phyloP scores from a whole-genome alignment of 305 asterid genomes.

The Solanum chacoense region DNA sequence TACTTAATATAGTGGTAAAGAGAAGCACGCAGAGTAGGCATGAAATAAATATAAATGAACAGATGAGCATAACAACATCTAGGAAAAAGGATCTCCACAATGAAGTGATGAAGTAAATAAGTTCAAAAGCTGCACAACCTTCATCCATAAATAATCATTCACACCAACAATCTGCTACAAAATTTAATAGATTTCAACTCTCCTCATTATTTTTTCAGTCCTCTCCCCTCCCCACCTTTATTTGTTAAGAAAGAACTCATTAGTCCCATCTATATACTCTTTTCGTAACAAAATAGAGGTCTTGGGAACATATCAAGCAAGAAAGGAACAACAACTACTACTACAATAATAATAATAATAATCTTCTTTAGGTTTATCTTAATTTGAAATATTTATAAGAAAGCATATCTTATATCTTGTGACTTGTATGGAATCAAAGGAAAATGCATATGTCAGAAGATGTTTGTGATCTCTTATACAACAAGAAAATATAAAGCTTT shows the following conservation, averaged over 20 bases:
- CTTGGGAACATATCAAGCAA: not conserved
- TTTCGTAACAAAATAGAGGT: not conserved
- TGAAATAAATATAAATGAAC: not conserved
- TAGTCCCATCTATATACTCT: not conserved
- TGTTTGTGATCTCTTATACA: not conserved
- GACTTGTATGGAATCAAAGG: not conserved
- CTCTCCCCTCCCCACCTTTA: not conserved
- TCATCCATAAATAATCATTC: not conserved
- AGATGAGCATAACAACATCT: not conserved
- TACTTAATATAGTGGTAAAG: not conserved
- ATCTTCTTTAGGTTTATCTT: not conserved
- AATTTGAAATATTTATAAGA: not conserved
- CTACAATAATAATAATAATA: not conserved
- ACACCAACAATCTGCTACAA: not conserved
- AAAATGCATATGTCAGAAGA: not conserved
- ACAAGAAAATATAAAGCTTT: not conserved
- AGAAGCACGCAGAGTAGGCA: not conserved
- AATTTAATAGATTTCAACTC: not conserved
- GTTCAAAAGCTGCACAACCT: not conserved
- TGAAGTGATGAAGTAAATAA: not conserved
- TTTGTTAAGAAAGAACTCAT: not conserved
- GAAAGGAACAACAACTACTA: not conserved
- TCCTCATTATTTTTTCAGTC: not conserved
- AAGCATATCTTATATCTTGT: not conserved
- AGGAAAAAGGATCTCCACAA: not conserved